These are phyloP conservation scores for Ashbya aceris DNA, from an alignment of 1,139 yeast species.

Conservation along the genomic window DNA sequence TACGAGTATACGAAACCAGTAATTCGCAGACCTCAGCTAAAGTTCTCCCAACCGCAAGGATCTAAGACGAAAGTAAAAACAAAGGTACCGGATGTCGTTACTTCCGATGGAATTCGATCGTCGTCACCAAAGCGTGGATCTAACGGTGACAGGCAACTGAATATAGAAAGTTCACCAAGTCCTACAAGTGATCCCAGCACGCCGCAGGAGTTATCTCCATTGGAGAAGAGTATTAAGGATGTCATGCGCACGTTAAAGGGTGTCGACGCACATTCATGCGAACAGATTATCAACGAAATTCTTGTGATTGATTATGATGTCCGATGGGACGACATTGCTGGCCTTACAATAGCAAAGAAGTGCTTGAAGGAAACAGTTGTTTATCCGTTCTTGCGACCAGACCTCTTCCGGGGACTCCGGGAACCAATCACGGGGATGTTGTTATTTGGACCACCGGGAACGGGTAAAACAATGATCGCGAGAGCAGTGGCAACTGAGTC, in stretches of 20 bases:
- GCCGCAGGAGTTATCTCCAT: neutral
- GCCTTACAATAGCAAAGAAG: conserved; percentile 46
- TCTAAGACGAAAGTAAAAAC: neutral
- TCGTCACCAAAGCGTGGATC: too few species aligned
- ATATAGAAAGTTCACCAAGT: neutral
- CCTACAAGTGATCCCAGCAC: neutral
- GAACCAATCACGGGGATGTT: conserved; percentile 61
- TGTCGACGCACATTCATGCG: conserved; percentile 38
- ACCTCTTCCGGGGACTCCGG: conserved; percentile 48
- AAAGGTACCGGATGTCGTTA: neutral
- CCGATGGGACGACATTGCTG: conserved; percentile 58
- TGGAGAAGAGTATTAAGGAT: conserved; percentile 10
- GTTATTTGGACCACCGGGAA: conserved; percentile 51
- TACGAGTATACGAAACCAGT: conserved; percentile 20
- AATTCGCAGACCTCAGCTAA: conserved; percentile 18
- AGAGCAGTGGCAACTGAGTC: conserved; percentile 61
- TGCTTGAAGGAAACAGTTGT: conserved; percentile 59
- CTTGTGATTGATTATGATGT: conserved; percentile 50
- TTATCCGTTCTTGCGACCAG: conserved; percentile 57
- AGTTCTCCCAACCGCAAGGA: conserved; percentile 1
- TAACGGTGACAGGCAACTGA: too few species aligned
- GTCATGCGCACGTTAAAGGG: conserved; percentile 28
- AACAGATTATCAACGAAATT: conserved; percentile 38
- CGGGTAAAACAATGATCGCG: conserved; percentile 48
- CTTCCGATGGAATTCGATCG: neutral